Conservation (phyloP, 306 rosid species). For the Neltuma alba region DNA sequence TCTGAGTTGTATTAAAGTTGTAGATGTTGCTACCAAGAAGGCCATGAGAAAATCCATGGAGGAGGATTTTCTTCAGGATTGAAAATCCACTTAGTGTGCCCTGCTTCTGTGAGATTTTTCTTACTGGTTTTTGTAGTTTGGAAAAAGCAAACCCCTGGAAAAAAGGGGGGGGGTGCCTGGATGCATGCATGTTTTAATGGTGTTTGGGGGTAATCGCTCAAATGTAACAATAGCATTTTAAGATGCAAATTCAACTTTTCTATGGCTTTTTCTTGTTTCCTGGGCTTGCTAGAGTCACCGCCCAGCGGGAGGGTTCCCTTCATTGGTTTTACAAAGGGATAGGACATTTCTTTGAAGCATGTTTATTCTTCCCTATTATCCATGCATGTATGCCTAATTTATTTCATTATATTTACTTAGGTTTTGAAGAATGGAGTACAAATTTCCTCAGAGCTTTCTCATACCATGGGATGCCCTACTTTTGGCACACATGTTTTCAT, state of each 20-base stretch:
- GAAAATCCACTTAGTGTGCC: background rate
- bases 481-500: conserved; percentile 57
- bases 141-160: background rate
- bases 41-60: too few relatives aligned
- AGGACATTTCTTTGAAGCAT: background rate
- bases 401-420: conserved; percentile 44
- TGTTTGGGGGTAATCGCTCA: background rate
- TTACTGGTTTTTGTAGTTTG: background rate
- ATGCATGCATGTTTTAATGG: background rate
- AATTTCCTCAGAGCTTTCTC: conserved; percentile 67
- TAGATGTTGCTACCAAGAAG: background rate
- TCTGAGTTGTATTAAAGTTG: background rate
- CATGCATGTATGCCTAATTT: background rate
- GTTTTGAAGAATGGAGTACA: conserved; percentile 69
- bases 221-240: background rate
- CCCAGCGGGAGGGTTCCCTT: background rate
- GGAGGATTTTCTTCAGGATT: background rate
- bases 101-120: background rate
- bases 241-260: background rate
- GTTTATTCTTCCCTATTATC: background rate
- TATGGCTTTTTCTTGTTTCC: background rate
- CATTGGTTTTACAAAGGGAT: background rate
- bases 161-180: background rate
- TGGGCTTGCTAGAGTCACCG: background rate
- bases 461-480: conserved; percentile 77